Evolutionary conservation across 2,329 filamentous ascomycete genomes (phyloP), one percentile per base, ranked within the genome.

Genomic region (Cordyceps farinosa): DNA sequence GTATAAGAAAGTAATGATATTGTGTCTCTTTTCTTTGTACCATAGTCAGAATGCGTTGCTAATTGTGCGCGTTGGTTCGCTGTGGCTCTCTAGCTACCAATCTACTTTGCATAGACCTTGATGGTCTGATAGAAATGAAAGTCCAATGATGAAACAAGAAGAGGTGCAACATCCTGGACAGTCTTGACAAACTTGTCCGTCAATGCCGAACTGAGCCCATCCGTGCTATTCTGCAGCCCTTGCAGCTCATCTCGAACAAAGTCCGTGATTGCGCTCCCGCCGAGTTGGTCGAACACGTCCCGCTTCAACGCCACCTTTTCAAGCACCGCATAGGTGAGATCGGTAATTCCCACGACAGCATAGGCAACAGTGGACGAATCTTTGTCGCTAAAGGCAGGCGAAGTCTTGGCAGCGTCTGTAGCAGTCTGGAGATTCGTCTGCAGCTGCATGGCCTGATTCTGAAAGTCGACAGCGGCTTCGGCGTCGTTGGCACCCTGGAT

Each of bases 371-470:
- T 48, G 10, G 59, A 45, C 7, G 59, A 62, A 3, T 54, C 50
- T 1, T 47, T 4, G 40, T 62, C 48, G 38, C 6, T 44, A 11
- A 62, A 54, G 10, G 34, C 17, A 3, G 48, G 10, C 11, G 59
- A 62, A 27, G 15, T 44, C 38, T 54, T 54, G 40, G 29, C 51
- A 5, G 59, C 27, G 59, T 55, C 51, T 32, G 59, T 55, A 9
- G 40, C 50, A 3, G 40, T 54, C 30, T 54, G 29, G 7, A 62
- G 36, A 10, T 62, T 29, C 7, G 36, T 45, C 11, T 45, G 42
- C 22, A 62, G 50, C 27, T 62, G 9, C 15, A 40, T 55, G 5
- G 59, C 59, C 42, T 62, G 27, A 42, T 62, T 62, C 38, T 62
- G 59, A 22, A 62, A 62, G 13, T 54, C 50, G 2, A 54, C 40